These are phyloP conservation scores for Eimeria tenella DNA, from an alignment of 169 alveolate species.

Conservation along the genomic window DNA sequence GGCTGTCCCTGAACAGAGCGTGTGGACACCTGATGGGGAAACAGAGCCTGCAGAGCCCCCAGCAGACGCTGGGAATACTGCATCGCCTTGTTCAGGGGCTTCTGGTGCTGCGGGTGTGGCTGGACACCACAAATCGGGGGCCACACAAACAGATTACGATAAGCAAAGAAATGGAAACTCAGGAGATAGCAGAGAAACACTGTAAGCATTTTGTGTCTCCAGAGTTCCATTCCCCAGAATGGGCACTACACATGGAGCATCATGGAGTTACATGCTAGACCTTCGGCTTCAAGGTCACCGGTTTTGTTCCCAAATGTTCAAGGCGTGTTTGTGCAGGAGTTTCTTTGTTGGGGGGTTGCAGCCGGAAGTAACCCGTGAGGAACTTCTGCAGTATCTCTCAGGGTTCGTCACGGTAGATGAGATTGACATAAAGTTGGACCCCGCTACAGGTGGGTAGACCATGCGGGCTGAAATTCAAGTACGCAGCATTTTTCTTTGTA, in stretches of 20 bases:
- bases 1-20: slow-evolving; percentile 61
- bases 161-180: slow-evolving; percentile 21
- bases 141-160: slow-evolving; percentile 30
- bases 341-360: slow-evolving; percentile 68
- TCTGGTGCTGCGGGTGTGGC: slow-evolving; percentile 4
- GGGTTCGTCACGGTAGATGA: slow-evolving; percentile 67
- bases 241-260: not conserved
- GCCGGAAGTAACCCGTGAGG: slow-evolving; percentile 46
- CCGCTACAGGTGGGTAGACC: slow-evolving; percentile 13
- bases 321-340: slow-evolving; percentile 18
- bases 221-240: not conserved
- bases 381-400: slow-evolving; percentile 51
- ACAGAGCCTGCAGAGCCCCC: slow-evolving; percentile 60
- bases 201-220: not conserved
- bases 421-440: slow-evolving; percentile 53
- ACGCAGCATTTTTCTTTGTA: not conserved
- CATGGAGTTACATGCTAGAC: not conserved
- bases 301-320: not conserved
- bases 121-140: slow-evolving; percentile 33
- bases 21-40: slow-evolving; percentile 70
- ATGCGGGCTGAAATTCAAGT: not conserved
- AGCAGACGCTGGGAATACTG: slow-evolving; percentile 41
- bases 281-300: not conserved
- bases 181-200: not conserved
- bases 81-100: not conserved